These are phyloP conservation scores for Hanseniaspora lachancei DNA, from an alignment of 805 yeast genomes.

Conservation along the genomic window DNA sequence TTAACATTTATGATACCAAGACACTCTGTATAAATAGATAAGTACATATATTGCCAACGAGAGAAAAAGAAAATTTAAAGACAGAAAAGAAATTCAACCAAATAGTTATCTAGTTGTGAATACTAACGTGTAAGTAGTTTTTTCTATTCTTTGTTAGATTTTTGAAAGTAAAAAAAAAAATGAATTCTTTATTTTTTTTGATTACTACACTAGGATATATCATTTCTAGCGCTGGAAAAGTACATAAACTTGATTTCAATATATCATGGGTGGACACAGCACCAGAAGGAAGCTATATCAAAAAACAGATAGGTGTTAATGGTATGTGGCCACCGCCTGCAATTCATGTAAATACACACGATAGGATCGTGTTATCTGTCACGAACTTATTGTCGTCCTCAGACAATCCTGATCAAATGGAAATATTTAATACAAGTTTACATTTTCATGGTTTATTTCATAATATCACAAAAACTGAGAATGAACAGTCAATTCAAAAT, in stretches of 20 bases:
- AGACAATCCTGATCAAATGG: constrained; percentile 20
- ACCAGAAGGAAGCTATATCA: constrained; percentile 50
- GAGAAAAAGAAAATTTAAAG: too few species aligned
- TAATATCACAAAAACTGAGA: constrained; percentile 33
- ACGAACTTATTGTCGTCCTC: constrained; percentile 39
- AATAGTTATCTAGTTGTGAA: too few species aligned
- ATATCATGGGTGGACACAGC: constrained; percentile 50
- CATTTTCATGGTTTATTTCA: constrained; percentile 75
- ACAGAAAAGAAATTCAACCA: too few species aligned
- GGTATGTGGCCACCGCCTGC: constrained; percentile 63
- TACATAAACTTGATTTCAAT: constrained; percentile 45
- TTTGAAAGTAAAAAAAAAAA: not conserved
- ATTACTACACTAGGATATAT: not conserved
- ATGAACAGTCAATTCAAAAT: constrained; percentile 35
- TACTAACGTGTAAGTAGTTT: too few species aligned
- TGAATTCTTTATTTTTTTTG: not conserved
- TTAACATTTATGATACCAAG: too few species aligned
- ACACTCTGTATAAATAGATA: too few species aligned
- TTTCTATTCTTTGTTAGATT: too few species aligned
- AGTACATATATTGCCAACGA: too few species aligned
- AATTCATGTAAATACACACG: constrained; percentile 52
- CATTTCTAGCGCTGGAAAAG: constrained; percentile 17
- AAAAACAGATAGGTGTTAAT: constrained; percentile 54
- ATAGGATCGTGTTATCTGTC: constrained; percentile 44
- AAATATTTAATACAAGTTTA: constrained; percentile 35